Evolutionary conservation across 2,329 filamentous ascomycete species (phyloP), one percentile per base, ranked within the genome.

Genomic region (Alternaria alternata): DNA sequence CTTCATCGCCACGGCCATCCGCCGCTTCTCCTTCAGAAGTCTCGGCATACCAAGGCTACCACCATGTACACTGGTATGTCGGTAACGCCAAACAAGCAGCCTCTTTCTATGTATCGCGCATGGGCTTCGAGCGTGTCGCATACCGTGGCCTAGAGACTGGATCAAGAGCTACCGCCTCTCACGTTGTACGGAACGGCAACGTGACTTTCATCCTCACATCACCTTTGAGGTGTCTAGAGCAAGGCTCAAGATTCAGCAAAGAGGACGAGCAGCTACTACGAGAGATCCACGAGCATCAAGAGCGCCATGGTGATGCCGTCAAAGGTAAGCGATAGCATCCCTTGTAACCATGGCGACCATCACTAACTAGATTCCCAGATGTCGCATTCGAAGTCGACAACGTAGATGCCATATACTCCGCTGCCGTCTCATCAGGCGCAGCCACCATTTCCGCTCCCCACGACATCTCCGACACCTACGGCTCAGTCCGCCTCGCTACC

Each of bases 51-150:
- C 87, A 88, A 62, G 93, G 92, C 75, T 97, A 97, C 78, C 92
- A 97, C 81, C 92, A 97, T 80, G 87, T 97, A 57, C 94, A 93
- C 69, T 97, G 94, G 94, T 97, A 93, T 83, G 94, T 97, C 30
- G 93, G 94, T 76, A 98, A 98, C 77, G 94, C 94, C 71, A 97
- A 97, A 82, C 94, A 97, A 83, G 92, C 93, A 3, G 94, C 94
- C 39, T 87, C 90, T 14, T 97, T 92, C 82, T 97, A 97, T 81
- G 89, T 90, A 68, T 89, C 88, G 11, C 91, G 93, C 67, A 93
- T 97, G 83, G 94, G 93, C 57, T 97, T 97, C 83, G 84, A 87
- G 72, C 87, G 87, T 20, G 80, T 97, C 58, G 94, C 94, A 63
- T 96, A 97, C 80, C 87, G 87, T 41, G 94, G 94, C 5, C 88